A percentile compares a stretch with the other conserved stretches of the same genome.
Conservation (phyloP, 345 rosid genomes). For the Gossypium australe region DNA sequence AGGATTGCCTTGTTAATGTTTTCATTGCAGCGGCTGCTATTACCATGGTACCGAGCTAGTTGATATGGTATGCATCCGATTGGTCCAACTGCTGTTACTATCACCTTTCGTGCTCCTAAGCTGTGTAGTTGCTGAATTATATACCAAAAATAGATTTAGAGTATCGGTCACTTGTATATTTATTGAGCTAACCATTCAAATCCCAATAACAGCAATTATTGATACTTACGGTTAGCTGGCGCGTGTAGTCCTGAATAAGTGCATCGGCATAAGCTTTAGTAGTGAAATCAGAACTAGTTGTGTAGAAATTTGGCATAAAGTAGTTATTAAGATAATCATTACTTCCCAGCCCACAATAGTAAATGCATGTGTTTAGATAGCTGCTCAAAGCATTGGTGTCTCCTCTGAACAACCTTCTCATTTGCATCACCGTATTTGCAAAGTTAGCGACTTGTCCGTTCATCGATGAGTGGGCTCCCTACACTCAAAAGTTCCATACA, state of each 20-base stretch:
- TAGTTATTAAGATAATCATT: constrained; percentile 90
- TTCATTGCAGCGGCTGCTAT: constrained; percentile 64
- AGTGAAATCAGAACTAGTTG: constrained; percentile 52
- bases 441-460: constrained; percentile 54
- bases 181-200: too few relatives aligned
- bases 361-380: constrained; percentile 62
- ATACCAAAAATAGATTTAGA: too few relatives aligned
- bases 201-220: too few relatives aligned
- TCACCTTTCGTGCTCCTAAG: constrained; percentile 72
- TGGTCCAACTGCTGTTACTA: constrained; percentile 69
- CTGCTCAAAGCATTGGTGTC: constrained; percentile 40
- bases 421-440: constrained; percentile 35
- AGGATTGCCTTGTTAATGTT: constrained; percentile 58
- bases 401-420: constrained; percentile 65
- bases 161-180: too few relatives aligned
- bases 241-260: constrained; percentile 68
- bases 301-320: constrained; percentile 72
- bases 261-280: constrained; percentile 49
- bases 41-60: constrained; percentile 59
- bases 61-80: constrained; percentile 92
- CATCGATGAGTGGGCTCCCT: constrained; percentile 83
- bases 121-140: constrained; percentile 45
- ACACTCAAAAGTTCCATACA: not conserved
- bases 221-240: constrained; percentile 51
- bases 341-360: constrained; percentile 78